Conservation (phyloP, 805 yeast genomes). For the Kuraishia cidri region DNA sequence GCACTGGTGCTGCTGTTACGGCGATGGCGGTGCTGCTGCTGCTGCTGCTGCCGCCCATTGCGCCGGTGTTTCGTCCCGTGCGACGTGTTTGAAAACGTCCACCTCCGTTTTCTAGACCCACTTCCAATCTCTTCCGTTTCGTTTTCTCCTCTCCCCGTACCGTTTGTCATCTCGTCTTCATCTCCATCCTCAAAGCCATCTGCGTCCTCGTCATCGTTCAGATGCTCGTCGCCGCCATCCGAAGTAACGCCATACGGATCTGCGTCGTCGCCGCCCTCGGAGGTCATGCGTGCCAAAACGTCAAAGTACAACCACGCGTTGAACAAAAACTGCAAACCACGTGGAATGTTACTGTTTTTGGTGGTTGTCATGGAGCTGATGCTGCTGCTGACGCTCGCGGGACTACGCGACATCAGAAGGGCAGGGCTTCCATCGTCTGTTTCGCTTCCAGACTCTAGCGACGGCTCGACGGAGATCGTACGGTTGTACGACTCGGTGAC, state of each 20-base stretch:
- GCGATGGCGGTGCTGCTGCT: slow-evolving; percentile 12
- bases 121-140: too few relatives aligned
- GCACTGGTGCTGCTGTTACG: slow-evolving; percentile 1
- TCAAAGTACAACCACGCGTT: slow-evolving; percentile 65
- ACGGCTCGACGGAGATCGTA: neutral
- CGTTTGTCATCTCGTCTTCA: neutral
- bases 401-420: neutral
- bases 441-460: neutral
- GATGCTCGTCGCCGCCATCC: neutral
- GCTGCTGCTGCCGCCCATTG: slow-evolving; percentile 3
- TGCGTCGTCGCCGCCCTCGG: slow-evolving; percentile 32
- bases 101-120: neutral
- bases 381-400: neutral
- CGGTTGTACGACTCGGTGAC: neutral
- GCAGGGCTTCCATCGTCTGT: neutral
- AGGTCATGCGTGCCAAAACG: slow-evolving; percentile 58
- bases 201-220: slow-evolving; percentile 1
- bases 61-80: neutral
- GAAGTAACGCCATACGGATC: slow-evolving; percentile 3
- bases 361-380: neutral
- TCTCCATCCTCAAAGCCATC: neutral
- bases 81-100: neutral
- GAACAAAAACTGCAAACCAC: slow-evolving; percentile 40
- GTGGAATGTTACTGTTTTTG: slow-evolving; percentile 19
- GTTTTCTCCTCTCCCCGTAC: too few relatives aligned